These are phyloP conservation scores for Cryptococcus sp. DNA, from an alignment of 1,284 basidiomycete genomes.

Conservation along the genomic window DNA sequence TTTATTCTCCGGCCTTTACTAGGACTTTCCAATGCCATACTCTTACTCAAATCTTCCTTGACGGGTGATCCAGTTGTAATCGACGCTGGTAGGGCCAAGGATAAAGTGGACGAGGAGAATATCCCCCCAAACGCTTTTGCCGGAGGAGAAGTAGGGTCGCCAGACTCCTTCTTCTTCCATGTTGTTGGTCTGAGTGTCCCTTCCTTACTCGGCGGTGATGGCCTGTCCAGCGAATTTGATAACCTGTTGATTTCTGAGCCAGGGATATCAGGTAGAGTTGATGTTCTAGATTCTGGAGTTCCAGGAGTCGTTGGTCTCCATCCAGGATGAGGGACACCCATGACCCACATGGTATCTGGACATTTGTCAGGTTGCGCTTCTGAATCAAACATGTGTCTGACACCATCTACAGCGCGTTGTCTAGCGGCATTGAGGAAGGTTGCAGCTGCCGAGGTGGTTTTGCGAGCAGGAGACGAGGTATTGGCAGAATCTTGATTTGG, in stretches of 20 bases:
- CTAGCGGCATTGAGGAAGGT: constrained; percentile 41
- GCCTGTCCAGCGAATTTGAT: constrained; percentile 52
- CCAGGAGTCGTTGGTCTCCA: constrained; percentile 41
- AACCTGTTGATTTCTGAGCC: constrained; percentile 29
- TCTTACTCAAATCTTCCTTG: constrained; percentile 10
- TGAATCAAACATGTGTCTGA: constrained; percentile 75
- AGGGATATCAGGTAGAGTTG: neutral
- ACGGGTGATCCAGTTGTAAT: constrained; percentile 15
- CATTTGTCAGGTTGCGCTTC: constrained; percentile 73
- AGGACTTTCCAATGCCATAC: constrained; percentile 20
- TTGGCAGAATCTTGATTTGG: neutral
- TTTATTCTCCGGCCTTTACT: constrained; percentile 28
- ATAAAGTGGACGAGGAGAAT: constrained; percentile 30
- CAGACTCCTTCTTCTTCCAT: constrained; percentile 20
- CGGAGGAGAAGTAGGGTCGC: constrained; percentile 14
- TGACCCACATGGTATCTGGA: constrained; percentile 72
- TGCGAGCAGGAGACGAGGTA: constrained; percentile 31
- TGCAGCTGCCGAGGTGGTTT: constrained; percentile 33
- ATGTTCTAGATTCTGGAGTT: neutral
- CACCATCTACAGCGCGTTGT: constrained; percentile 47
- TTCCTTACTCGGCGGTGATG: constrained; percentile 35
- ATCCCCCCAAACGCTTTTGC: constrained; percentile 40
- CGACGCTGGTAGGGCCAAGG: constrained; percentile 21
- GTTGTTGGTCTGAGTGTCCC: constrained; percentile 27
- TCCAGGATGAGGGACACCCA: constrained; percentile 67